Evolutionary conservation across 257 asterid genomes (phyloP).

Genomic region (Solanum etuberosum): DNA sequence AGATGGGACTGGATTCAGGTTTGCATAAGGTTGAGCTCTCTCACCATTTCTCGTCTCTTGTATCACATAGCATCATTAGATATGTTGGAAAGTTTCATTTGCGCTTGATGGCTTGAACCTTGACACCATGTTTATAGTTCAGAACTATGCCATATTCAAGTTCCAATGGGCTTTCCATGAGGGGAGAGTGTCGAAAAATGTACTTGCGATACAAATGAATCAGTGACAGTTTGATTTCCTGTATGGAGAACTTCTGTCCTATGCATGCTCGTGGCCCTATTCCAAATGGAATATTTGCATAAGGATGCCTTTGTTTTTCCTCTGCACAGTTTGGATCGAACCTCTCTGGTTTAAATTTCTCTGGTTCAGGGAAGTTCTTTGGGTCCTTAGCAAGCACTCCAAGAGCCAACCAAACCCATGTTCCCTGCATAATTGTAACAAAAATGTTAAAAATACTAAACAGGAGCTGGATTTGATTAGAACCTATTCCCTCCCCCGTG

Average conservation of each 20-base stretch:
- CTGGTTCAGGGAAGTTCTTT: conserved; percentile 71
- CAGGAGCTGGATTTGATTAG: background rate
- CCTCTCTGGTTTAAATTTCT: conserved; percentile 85
- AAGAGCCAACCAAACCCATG: conserved; percentile 96
- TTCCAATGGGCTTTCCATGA: conserved; percentile 74
- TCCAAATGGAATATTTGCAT: conserved; percentile 91
- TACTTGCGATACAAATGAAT: conserved; percentile 70
- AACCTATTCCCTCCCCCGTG: background rate
- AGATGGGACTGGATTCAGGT: background rate
- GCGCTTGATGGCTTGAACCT: conserved; percentile 58
- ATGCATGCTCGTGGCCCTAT: conserved; percentile 92
- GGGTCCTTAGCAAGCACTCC: conserved; percentile 95
- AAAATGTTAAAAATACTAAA: background rate
- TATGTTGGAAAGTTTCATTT: conserved; percentile 5
- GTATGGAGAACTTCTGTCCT: conserved; percentile 82
- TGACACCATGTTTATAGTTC: conserved; percentile 75
- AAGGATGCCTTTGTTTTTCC: conserved; percentile 78
- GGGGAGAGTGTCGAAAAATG: conserved; percentile 54
- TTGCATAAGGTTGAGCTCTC: background rate
- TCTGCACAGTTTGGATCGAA: conserved; percentile 85
- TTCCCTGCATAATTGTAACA: conserved; percentile 41
- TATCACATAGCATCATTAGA: background rate
- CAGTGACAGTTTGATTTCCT: conserved; percentile 64
- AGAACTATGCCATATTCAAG: conserved; percentile 73
- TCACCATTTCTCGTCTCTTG: background rate